phyloP scores from a whole-genome alignment of 164 flowering plant genomes.

The Magnolia kwangsiensis region DNA sequence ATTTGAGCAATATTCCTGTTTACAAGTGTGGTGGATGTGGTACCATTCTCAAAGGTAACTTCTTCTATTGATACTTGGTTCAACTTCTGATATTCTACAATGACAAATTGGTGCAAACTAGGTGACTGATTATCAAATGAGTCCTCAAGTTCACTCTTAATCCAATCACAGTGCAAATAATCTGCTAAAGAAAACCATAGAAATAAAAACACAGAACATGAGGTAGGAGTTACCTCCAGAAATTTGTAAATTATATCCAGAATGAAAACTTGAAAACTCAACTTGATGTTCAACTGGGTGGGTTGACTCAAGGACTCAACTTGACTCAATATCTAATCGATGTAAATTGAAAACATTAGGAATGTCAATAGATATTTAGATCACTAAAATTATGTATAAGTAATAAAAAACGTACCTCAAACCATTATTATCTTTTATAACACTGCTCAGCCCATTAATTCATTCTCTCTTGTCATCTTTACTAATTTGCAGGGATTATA shows the following conservation, averaged over 20 bases:
- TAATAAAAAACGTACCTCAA: too few relatives aligned
- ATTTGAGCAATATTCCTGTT: conserved; percentile 43
- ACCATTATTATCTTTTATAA: background rate
- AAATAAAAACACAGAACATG: too few relatives aligned
- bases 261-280: too few relatives aligned
- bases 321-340: too few relatives aligned
- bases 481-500: conserved; percentile 67
- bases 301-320: too few relatives aligned
- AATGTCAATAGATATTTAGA: too few relatives aligned
- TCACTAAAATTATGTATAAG: too few relatives aligned
- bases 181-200: background rate
- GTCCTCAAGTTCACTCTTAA: background rate
- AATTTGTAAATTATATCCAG: too few relatives aligned
- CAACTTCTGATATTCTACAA: background rate
- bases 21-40: conserved; percentile 81
- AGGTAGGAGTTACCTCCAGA: too few relatives aligned
- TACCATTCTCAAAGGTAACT: conserved; percentile 59
- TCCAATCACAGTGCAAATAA: background rate
- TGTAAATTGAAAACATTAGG: too few relatives aligned
- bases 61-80: background rate
- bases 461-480: background rate
- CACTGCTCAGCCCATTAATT: background rate
- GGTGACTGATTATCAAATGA: background rate
- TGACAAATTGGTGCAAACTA: background rate
- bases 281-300: too few relatives aligned